phyloP scores from a whole-genome alignment of 495 filamentous ascomycete species.

The Penicillium arizonense region DNA sequence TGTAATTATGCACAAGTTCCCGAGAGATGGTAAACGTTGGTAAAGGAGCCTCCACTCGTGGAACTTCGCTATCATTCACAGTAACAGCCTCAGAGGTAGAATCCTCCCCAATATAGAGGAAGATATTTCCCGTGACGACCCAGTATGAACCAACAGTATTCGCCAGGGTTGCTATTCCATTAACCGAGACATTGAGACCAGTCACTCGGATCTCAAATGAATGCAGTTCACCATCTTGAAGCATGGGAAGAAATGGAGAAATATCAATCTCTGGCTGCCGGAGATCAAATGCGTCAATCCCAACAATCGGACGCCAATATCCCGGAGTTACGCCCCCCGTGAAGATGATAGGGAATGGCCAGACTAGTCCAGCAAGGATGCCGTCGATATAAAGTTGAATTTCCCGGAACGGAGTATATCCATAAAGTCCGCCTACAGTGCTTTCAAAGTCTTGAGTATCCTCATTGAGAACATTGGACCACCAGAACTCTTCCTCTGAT shows the following conservation, averaged over 20 bases:
- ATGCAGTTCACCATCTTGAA: constrained; percentile 64
- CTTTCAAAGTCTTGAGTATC: constrained; percentile 61
- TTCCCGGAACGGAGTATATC: constrained; percentile 78
- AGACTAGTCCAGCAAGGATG: constrained; percentile 71
- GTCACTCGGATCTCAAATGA: constrained; percentile 69
- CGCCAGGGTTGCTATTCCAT: constrained; percentile 51
- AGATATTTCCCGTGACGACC: constrained; percentile 82
- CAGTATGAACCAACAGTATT: constrained; percentile 67
- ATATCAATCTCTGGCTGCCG: constrained; percentile 83
- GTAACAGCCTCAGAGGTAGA: constrained; percentile 34
- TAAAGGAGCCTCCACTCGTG: constrained; percentile 28
- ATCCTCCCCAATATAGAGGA: constrained; percentile 62
- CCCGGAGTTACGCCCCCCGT: constrained; percentile 82
- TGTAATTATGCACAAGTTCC: constrained; percentile 37
- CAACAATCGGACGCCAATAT: constrained; percentile 82
- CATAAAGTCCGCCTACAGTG: constrained; percentile 58
- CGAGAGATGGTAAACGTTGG: constrained; percentile 46
- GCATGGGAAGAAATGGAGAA: constrained; percentile 68
- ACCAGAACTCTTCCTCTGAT: constrained; percentile 84
- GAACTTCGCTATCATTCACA: constrained; percentile 3
- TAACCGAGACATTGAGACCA: constrained; percentile 52
- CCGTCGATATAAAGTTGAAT: constrained; percentile 79
- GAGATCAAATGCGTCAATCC: constrained; percentile 82
- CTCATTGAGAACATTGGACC: constrained; percentile 70
- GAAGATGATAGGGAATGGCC: constrained; percentile 87